Evolutionary conservation across 345 rosid genomes (phyloP), one percentile per base, ranked within the genome.

Genomic region (Euphorbia lathyris): DNA sequence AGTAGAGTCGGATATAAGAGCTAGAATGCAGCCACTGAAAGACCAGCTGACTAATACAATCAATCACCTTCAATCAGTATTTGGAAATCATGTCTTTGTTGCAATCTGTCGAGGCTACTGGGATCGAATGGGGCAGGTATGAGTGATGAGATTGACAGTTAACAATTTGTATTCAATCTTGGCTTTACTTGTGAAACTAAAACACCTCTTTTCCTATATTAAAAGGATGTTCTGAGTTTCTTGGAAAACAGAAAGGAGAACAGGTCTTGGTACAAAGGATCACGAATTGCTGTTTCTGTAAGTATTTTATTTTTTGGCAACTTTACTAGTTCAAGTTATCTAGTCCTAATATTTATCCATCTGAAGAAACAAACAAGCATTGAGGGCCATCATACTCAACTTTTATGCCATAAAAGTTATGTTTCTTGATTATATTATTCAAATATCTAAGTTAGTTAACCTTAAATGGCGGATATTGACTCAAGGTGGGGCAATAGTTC

Each of bases 91-190:
- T 19, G 96, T 95, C 22, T 95, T 95, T 78, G 79, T 90, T 43
- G 86, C 92, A 34, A 80, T 95, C 58, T 90, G 92, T 52, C 86
- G 97, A 45, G 96, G 97, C 56, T 95, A 85, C 70, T 95, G 99
- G 99, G 99, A 95, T 71, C 89, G 89, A 53, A 90, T 90, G 90
- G 98, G 98, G 72, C 95, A 87, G 88, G 98, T 89, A 69, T 47
- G 71, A 51, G n/a, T 29, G 16, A 16, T 40, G 26, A 56, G 59
- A 63, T 50, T 71, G 27, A n/a, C 34, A 7, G 11, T 42, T 43
- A 1, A 64, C 9, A 45, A 26, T 12, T 42, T 22, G 7, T 40
- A n/a, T 17, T 14, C 8, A 3, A 25, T 11, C 47, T 64, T 8
- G 22, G 36, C 16, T 17, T 45, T 26, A 2, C 5, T 14, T 42